Evolutionary conservation across 306 rosid genomes (phyloP), one percentile per base, ranked within the genome.

Genomic region (Purshia tridentata): DNA sequence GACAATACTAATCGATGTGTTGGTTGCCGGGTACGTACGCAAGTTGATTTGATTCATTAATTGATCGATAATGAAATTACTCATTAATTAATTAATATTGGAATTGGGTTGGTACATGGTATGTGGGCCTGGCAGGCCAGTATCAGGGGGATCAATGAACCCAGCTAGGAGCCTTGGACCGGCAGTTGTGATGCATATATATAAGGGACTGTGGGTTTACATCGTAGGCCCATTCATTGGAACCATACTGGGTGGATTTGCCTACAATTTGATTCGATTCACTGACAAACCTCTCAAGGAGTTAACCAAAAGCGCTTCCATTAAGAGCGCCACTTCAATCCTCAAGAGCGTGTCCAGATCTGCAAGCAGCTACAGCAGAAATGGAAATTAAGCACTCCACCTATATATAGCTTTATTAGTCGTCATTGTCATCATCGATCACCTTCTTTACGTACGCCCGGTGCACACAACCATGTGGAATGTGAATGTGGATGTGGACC

Each of bases 91-190:
- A 29, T 29, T 29, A 29, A 29, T 29, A 29, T 29, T 29, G 35
- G 35, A 29, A n/a, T n/a, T n/a, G n/a, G n/a, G n/a, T n/a, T 29
- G 35, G 35, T 49, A 1, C 54, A 41, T 68, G 15, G 35, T 29
- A 29, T 29, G 35, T 29, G 35, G 35, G 35, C 35, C 35, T 2
- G 35, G 35, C 64, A 81, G 97, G 66, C 89, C 87, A 0, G 66
- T 91, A 15, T 80, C 87, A 19, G 97, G 95, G 64, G 97, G 81
- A 0, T 91, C 92, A 0, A 85, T 91, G 97, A 87, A 91, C 78
- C 97, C 97, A 44, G 89, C 92, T 0, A 80, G 97, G 81, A 91
- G 87, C 67, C 39, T 89, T 54, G 95, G 95, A 54, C 97, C 95
- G 0, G 92, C 97, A 1, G 3, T 91, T 46, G 70, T 87, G 59